Percentiles rank a stretch among this genome's conserved stretches.
Evolutionary conservation across 1,284 basidiomycete genomes (phyloP).

Genomic region (Sporisorium scitamineum): DNA sequence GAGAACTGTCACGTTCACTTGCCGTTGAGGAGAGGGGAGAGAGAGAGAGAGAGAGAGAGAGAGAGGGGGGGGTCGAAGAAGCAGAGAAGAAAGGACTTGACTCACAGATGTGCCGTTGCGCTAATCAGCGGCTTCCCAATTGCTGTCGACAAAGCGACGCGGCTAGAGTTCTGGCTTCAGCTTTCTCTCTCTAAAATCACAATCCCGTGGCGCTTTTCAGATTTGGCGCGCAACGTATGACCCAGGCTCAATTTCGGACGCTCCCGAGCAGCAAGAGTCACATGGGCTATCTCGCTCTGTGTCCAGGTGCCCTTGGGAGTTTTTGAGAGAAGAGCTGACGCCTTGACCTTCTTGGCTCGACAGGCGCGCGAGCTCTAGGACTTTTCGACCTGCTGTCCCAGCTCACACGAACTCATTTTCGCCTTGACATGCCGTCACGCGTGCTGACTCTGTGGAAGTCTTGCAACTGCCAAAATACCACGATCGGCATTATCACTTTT

Average conservation of each 20-base stretch:
- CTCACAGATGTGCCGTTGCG: not conserved
- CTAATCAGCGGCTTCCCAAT: not conserved
- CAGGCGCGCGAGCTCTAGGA: not conserved
- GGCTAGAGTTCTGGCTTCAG: slow-evolving; percentile 6
- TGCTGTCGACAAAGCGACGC: slow-evolving; percentile 30
- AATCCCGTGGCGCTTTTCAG: slow-evolving; percentile 9
- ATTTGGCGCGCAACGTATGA: slow-evolving; percentile 7
- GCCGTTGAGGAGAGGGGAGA: not conserved
- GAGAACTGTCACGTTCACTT: not conserved
- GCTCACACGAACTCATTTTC: too few species aligned
- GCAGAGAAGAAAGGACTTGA: not conserved
- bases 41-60: too few species aligned
- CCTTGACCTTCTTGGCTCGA: not conserved
- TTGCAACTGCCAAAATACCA: not conserved
- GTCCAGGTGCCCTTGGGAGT: not conserved
- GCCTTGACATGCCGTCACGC: not conserved
- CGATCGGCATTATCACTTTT: not conserved
- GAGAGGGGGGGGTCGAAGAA: not conserved
- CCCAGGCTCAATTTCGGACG: not conserved
- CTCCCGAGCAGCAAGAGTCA: not conserved
- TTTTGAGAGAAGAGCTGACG: not conserved
- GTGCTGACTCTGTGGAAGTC: not conserved
- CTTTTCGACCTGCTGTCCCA: not conserved
- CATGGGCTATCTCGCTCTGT: not conserved
- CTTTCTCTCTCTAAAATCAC: slow-evolving; percentile 11